phyloP scores from a whole-genome alignment of 495 filamentous ascomycete genomes.

The Tuber indicum region DNA sequence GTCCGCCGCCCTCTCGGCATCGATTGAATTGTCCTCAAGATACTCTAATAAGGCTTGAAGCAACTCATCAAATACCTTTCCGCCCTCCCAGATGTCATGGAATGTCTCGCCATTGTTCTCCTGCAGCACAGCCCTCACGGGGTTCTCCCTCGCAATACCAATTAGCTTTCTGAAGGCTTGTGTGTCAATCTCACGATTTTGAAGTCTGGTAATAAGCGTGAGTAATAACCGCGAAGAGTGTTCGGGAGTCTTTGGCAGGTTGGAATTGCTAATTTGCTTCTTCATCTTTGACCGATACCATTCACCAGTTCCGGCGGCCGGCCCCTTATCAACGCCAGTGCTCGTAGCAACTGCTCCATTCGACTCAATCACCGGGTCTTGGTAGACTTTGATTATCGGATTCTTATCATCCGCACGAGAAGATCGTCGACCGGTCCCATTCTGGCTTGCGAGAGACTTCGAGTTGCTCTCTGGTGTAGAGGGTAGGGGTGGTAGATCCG shows the following conservation, averaged over 20 bases:
- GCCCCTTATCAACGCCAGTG: conserved; percentile 24
- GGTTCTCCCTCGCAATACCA: conserved; percentile 64
- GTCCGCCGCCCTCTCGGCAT: conserved; percentile 57
- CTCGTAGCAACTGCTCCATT: conserved; percentile 48
- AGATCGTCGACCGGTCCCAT: conserved; percentile 31
- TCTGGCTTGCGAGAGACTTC: conserved; percentile 14
- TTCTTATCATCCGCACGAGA: conserved; percentile 37
- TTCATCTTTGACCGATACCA: conserved; percentile 39
- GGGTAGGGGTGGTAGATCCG: conserved; percentile 35
- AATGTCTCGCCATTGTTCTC: conserved; percentile 47
- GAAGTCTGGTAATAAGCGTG: conserved; percentile 70
- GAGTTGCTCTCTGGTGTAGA: conserved; percentile 20
- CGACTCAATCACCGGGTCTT: conserved; percentile 53
- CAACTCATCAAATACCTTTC: conserved; percentile 62
- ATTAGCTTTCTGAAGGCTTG: conserved; percentile 86
- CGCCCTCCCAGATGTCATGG: conserved; percentile 51
- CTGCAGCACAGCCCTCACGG: conserved; percentile 48
- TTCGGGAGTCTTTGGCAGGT: conserved; percentile 47
- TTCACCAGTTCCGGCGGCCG: conserved; percentile 41
- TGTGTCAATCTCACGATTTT: conserved; percentile 65
- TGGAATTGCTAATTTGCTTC: conserved; percentile 39
- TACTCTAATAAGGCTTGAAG: conserved; percentile 67
- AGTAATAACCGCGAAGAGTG: conserved; percentile 56
- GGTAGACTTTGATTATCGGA: conserved; percentile 51
- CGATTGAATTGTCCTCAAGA: conserved; percentile 52